A percentile compares a stretch with the other conserved stretches of the same genome.
phyloP scores from a whole-genome alignment of 208 protist genomes.

The Trichomonas tenax region DNA sequence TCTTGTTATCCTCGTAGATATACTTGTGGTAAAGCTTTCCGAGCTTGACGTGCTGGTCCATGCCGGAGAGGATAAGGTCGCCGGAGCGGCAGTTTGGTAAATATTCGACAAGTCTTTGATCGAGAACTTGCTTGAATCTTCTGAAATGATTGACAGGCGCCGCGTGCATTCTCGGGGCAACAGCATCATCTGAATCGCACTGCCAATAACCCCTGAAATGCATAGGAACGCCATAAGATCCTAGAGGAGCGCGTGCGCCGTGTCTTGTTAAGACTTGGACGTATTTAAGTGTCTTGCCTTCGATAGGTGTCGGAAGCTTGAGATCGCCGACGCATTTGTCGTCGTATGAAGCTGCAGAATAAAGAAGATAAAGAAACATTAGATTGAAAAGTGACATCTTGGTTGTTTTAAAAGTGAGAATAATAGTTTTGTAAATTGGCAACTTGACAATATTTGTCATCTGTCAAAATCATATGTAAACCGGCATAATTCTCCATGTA shows the following conservation, averaged over 20 bases:
- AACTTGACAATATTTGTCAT: no score
- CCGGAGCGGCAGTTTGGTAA: background rate
- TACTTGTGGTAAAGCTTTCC: conserved; percentile 2
- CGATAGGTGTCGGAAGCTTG: background rate
- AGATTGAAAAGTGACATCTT: background rate
- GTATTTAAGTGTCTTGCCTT: background rate
- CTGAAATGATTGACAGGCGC: background rate
- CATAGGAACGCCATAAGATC: background rate
- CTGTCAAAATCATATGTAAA: no score
- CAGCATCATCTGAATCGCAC: background rate
- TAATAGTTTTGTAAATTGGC: no score
- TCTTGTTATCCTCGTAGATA: background rate
- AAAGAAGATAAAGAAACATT: background rate
- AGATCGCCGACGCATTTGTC: background rate
- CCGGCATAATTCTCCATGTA: no score
- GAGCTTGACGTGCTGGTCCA: background rate
- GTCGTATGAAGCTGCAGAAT: background rate
- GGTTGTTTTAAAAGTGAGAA: no score
- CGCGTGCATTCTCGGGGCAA: background rate
- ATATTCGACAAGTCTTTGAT: background rate
- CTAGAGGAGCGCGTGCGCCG: background rate
- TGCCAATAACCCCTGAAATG: background rate
- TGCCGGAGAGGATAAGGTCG: background rate
- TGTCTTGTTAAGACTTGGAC: background rate
- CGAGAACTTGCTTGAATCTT: background rate